Evolutionary conservation across 106 monocot genomes (phyloP), one percentile per base, ranked within the genome.

Genomic region (Phalaenopsis aphrodite): DNA sequence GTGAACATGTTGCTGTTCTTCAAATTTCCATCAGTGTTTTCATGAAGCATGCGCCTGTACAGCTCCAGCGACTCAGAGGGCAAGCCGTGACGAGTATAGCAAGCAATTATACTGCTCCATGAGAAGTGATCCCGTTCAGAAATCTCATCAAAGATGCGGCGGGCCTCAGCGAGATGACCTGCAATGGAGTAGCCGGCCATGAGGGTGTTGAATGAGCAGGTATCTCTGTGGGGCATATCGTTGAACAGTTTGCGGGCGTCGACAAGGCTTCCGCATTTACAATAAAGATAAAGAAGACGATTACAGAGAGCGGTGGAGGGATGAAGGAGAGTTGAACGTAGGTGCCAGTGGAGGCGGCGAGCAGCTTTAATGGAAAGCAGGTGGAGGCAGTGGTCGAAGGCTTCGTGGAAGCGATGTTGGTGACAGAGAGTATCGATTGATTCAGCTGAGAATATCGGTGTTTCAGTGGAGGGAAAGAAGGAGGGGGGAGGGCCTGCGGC

Each of bases 161-260:
- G 74, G 6, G 83, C 83, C 19, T 72, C 65, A 43, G 38, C 24
- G 73, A 83, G 72, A 67, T 83, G 16, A 49, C 73, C 41, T 55
- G 57, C 24, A 14, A 23, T 37, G 78, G 83, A 78, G 67, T 78
- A 78, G 19, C 78, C 78, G 11, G 67, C 42, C 52, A 83, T 78
- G 19, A 78, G 42, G 73, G 83, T 83, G 56, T 83, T 83, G 41
- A 65, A 71, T 16, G 83, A 78, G 74, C 83, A 78, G 45, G 41
- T 52, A 46, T 83, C 83, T 38, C 18, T 36, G 42, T 3, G 55
- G 30, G 78, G 72, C 83, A 83, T 83, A 57, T 71, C 41, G 45
- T 78, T 73, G 24, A 83, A 83, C 56, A 78, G 7, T 1, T 46
- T 83, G 24, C 78, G 78, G 45, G 83, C 78, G 73, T 78, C 55